These are phyloP conservation scores for Blastobotrys arbuscula DNA, from an alignment of 1,139 yeast genomes.

Conservation along the genomic window DNA sequence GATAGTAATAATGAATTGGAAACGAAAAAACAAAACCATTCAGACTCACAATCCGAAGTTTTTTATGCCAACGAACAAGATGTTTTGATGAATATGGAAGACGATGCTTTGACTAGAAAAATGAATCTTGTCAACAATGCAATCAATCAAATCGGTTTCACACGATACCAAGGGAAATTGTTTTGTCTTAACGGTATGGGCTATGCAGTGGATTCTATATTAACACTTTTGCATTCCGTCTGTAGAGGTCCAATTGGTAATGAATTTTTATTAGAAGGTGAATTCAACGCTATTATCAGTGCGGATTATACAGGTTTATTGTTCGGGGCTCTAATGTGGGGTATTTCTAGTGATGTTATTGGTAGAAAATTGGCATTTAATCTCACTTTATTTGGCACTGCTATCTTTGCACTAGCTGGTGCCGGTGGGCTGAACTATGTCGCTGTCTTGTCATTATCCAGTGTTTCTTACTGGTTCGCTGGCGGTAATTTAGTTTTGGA, in stretches of 20 bases:
- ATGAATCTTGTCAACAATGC: conserved; percentile 28
- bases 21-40: background rate
- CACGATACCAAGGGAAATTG: conserved; percentile 28
- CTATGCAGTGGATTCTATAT: conserved; percentile 56
- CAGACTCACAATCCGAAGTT: conserved; percentile 1
- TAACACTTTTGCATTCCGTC: conserved; percentile 44
- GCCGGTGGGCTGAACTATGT: conserved; percentile 46
- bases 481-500: conserved; percentile 62
- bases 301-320: conserved; percentile 43
- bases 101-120: conserved; percentile 20
- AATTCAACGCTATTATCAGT: conserved; percentile 35
- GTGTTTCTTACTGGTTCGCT: conserved; percentile 28
- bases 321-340: conserved; percentile 53
- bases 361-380: conserved; percentile 57
- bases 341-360: conserved; percentile 53
- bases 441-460: conserved; percentile 47
- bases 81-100: conserved; percentile 6
- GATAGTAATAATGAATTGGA: background rate
- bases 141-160: conserved; percentile 29
- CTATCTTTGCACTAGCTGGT: conserved; percentile 47
- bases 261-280: conserved; percentile 21
- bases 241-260: conserved; percentile 32
- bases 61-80: background rate
- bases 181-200: conserved; percentile 48
- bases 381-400: conserved; percentile 45